A percentile compares a stretch with the other conserved stretches of the same genome.
Conservation (phyloP, 345 rosid species). For the Citropsis articulata region DNA sequence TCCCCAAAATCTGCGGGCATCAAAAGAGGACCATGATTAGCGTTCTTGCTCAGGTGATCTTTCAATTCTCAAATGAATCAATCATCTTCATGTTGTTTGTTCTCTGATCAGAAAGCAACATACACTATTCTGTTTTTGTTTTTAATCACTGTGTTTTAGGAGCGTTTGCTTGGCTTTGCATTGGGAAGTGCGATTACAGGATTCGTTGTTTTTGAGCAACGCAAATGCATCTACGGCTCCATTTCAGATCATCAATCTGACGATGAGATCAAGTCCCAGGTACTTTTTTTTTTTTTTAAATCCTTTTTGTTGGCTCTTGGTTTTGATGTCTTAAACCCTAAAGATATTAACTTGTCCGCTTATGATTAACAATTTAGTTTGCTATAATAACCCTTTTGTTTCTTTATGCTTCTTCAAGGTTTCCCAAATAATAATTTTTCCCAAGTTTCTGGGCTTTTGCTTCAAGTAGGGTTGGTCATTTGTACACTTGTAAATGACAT, state of each 20-base stretch:
- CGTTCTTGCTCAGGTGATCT: constrained; percentile 56
- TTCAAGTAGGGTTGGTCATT: background rate
- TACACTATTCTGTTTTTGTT: background rate
- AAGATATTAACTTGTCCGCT: background rate
- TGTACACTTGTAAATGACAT: background rate
- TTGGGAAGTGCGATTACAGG: constrained; percentile 63
- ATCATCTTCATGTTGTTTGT: background rate
- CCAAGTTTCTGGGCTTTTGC: background rate
- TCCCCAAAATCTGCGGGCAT: background rate
- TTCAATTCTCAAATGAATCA: background rate
- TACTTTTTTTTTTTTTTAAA: constrained; percentile 5
- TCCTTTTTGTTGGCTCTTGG: background rate
- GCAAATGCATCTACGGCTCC: constrained; percentile 59
- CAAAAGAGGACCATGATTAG: constrained; percentile 42
- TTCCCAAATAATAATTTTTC: background rate
- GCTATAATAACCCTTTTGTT: background rate
- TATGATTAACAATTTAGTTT: background rate
- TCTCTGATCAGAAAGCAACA: background rate
- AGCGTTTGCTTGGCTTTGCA: constrained; percentile 78
- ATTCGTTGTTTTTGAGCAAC: constrained; percentile 61
- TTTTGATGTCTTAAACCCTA: constrained; percentile 27
- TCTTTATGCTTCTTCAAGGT: background rate
- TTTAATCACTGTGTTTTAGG: constrained; percentile 25
- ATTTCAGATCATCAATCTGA: constrained; percentile 37
- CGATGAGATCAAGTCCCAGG: constrained; percentile 48